Percentiles rank a stretch among this genome's conserved stretches.
These are phyloP conservation scores for Cladosporium phlei DNA, from an alignment of 2,329 filamentous ascomycete species.

Conservation along the genomic window DNA sequence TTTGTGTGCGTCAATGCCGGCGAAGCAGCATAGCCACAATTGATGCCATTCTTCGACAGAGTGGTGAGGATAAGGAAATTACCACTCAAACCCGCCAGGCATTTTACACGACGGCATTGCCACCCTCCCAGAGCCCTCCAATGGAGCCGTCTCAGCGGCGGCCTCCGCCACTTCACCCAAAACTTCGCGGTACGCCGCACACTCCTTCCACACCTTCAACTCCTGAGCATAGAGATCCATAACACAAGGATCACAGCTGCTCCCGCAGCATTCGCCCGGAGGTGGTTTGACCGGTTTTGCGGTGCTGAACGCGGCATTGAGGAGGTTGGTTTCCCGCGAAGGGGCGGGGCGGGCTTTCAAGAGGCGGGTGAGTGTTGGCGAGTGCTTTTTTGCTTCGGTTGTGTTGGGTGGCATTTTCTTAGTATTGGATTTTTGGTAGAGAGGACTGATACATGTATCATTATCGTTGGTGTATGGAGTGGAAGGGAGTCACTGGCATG, in stretches of 20 bases:
- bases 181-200: conserved; percentile 15
- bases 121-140: not conserved
- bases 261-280: conserved; percentile 16
- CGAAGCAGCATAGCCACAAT: too few relatives aligned
- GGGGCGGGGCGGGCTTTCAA: conserved; percentile 15
- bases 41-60: too few relatives aligned
- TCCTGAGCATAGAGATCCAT: conserved; percentile 16
- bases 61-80: too few relatives aligned
- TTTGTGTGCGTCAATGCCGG: too few relatives aligned
- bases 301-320: not conserved
- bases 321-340: conserved; percentile 1
- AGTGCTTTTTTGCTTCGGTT: conserved; percentile 9
- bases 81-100: conserved; percentile 7
- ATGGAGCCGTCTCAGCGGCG: not conserved
- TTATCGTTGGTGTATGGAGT: too few relatives aligned
- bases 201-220: conserved; percentile 15
- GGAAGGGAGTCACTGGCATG: too few relatives aligned
- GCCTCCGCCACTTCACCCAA: conserved; percentile 12
- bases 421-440: too few relatives aligned
- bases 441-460: too few relatives aligned
- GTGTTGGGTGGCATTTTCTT: not conserved
- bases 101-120: not conserved
- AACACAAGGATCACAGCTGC: conserved; percentile 17
- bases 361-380: conserved; percentile 11
- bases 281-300: conserved; percentile 12